These are phyloP conservation scores for Penicillium janthinellum DNA, from an alignment of 2,329 filamentous ascomycete genomes.

Conservation along the genomic window DNA sequence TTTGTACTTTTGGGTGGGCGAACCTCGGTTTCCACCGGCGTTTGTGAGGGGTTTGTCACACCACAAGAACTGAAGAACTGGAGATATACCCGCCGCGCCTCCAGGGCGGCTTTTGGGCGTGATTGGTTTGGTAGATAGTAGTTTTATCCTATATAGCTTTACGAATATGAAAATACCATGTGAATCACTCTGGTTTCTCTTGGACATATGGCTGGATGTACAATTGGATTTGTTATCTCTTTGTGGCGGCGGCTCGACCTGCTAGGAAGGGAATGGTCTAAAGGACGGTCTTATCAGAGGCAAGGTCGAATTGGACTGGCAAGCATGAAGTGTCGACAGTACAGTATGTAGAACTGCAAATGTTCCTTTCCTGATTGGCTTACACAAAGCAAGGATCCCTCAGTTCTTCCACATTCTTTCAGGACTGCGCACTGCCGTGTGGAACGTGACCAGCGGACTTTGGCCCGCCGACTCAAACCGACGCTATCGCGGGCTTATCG, in stretches of 20 bases:
- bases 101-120: slow-evolving; percentile 20
- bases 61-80: background rate
- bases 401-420: background rate
- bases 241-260: slow-evolving; percentile 1
- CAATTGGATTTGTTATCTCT: background rate
- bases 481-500: slow-evolving; percentile 18
- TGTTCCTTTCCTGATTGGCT: too few relatives aligned
- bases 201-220: too few relatives aligned
- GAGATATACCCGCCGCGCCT: slow-evolving; percentile 27
- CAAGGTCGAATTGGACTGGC: background rate
- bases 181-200: background rate
- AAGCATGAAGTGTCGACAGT: too few relatives aligned
- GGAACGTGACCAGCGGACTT: slow-evolving; percentile 14
- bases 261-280: background rate
- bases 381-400: too few relatives aligned
- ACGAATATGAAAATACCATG: slow-evolving; percentile 8
- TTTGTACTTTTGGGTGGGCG: background rate
- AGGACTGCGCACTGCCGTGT: background rate
- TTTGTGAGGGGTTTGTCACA: background rate
- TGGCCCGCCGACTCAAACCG: slow-evolving; percentile 20
- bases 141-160: slow-evolving; percentile 5
- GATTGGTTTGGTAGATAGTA: slow-evolving; percentile 10
- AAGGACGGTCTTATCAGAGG: background rate
- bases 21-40: background rate
- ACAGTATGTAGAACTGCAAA: too few relatives aligned